A percentile compares a stretch with the other conserved stretches of the same genome.
phyloP scores from a whole-genome alignment of 176 grass and related monocot genomes.

The Canna indica region DNA sequence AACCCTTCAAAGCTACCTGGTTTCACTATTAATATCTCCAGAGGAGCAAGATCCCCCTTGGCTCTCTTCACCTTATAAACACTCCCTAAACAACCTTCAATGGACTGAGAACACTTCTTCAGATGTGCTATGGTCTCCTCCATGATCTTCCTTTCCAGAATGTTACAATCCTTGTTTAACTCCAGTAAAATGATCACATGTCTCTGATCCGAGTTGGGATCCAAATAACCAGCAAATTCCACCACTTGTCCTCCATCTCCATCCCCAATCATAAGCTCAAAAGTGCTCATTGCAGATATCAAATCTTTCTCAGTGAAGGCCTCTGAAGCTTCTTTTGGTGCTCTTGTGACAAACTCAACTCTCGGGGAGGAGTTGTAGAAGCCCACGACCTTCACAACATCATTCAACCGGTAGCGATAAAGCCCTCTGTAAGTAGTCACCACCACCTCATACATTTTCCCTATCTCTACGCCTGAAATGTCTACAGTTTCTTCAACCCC shows the following conservation, averaged over 20 bases:
- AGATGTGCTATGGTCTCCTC: constrained; percentile 10
- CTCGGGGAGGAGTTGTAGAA: constrained; percentile 24
- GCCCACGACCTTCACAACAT: constrained; percentile 25
- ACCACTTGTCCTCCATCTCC: not conserved
- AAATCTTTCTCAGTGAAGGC: constrained; percentile 22
- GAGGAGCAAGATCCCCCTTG: constrained; percentile 10
- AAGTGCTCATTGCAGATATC: constrained; percentile 18
- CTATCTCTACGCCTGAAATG: constrained; percentile 21
- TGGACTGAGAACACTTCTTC: not conserved
- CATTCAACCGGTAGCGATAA: constrained; percentile 22
- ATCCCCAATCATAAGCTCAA: constrained; percentile 19
- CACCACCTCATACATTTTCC: constrained; percentile 29
- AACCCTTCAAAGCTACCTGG: constrained; percentile 20
- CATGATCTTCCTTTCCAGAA: constrained; percentile 12
- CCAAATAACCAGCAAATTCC: constrained; percentile 21
- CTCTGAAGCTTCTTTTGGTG: constrained; percentile 19
- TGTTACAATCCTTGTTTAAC: not conserved
- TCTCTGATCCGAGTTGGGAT: not conserved
- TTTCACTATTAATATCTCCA: constrained; percentile 24
- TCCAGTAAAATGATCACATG: constrained; percentile 24
- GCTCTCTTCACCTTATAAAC: constrained; percentile 21
- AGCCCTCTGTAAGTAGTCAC: constrained; percentile 26
- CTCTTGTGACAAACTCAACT: constrained; percentile 23
- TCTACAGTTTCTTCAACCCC: constrained; percentile 8
- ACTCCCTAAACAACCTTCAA: constrained; percentile 25